These are phyloP conservation scores for Pseudozyma thailandica DNA, from an alignment of 1,284 basidiomycete species.

Conservation along the genomic window DNA sequence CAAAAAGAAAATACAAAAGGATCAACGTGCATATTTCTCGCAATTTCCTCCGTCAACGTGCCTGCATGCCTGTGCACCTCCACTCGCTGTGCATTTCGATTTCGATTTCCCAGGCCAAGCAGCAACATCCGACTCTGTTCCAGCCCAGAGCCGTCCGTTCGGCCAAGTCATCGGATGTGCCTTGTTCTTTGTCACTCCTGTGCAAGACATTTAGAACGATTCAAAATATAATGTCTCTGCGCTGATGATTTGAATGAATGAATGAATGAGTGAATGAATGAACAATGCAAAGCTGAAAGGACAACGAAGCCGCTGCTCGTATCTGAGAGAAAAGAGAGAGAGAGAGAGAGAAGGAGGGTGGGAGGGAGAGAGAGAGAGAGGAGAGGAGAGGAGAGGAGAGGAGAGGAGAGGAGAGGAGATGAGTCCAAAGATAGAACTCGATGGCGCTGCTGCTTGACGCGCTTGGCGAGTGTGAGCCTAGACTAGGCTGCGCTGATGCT, in stretches of 20 bases:
- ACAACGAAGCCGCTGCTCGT: too few relatives aligned
- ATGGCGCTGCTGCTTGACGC: background rate
- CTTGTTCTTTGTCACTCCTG: too few relatives aligned
- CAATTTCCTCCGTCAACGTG: background rate
- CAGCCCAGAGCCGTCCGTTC: too few relatives aligned
- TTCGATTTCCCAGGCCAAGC: background rate
- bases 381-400: background rate
- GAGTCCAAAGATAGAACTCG: background rate
- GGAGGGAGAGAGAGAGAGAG: too few relatives aligned
- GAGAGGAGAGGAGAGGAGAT: background rate
- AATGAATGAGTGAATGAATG: background rate
- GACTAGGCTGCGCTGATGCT: conserved; percentile 1
- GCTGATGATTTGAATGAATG: too few relatives aligned
- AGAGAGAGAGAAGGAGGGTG: background rate
- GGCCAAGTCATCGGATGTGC: too few relatives aligned
- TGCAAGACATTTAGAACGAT: too few relatives aligned
- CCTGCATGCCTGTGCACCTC: background rate
- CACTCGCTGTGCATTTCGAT: background rate
- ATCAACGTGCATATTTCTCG: background rate
- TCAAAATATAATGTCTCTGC: too few relatives aligned
- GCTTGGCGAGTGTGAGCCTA: background rate
- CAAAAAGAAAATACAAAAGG: too few relatives aligned
- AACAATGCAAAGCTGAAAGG: background rate
- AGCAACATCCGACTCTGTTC: too few relatives aligned
- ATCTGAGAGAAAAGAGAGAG: too few relatives aligned